A percentile compares a stretch with the other conserved stretches of the same genome.
phyloP scores from a whole-genome alignment of 2,329 filamentous ascomycete genomes.

The Diaporthe citri region DNA sequence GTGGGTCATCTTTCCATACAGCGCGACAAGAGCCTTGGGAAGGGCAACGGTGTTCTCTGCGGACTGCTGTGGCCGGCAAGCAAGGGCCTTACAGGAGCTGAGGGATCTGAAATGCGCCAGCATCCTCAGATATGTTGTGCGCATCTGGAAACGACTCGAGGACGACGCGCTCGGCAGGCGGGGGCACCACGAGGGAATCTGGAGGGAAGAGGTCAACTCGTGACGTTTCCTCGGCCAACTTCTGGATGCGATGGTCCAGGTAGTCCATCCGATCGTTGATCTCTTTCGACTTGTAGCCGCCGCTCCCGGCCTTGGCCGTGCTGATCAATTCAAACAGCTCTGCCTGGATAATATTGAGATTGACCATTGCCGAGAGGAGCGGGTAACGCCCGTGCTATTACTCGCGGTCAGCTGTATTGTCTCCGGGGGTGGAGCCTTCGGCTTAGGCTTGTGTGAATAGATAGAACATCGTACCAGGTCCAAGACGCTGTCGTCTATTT shows the following conservation, averaged over 20 bases:
- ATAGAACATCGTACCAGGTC: background rate
- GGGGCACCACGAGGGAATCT: background rate
- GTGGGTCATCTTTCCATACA: background rate
- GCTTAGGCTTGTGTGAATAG: background rate
- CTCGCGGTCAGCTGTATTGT: background rate
- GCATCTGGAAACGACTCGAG: conserved; percentile 14
- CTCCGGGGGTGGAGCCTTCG: too few species aligned
- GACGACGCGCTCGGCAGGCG: background rate
- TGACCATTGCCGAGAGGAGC: background rate
- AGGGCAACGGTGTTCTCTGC: background rate
- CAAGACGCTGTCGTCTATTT: conserved; percentile 7
- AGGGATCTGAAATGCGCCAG: conserved; percentile 13
- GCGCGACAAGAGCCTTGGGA: conserved; percentile 3
- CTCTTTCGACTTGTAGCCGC: background rate
- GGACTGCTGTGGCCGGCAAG: background rate
- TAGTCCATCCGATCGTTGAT: conserved; percentile 21
- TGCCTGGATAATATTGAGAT: conserved; percentile 6
- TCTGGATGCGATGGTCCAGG: conserved; percentile 14
- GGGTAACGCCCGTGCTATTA: conserved; percentile 3
- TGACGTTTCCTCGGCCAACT: background rate
- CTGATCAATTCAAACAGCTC: conserved; percentile 1
- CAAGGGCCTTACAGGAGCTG: conserved; percentile 10
- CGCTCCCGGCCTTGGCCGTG: background rate
- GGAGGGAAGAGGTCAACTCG: background rate
- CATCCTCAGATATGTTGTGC: conserved; percentile 12